Evolutionary conservation across 2,329 filamentous ascomycete genomes (phyloP).

Genomic region (Cladosporium sp.): DNA sequence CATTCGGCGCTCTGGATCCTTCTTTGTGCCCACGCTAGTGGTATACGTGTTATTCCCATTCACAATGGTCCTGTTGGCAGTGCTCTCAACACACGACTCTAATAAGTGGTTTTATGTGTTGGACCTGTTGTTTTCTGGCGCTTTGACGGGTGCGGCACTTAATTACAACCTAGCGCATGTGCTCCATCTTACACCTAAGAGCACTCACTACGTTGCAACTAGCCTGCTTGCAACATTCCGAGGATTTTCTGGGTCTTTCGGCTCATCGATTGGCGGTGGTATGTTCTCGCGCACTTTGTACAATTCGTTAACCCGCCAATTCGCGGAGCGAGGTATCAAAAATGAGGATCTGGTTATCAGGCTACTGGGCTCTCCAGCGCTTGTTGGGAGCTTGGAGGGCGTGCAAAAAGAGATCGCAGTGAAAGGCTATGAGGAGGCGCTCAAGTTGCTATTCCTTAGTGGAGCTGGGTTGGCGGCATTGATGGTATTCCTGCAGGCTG

Average conservation of each 20-base stretch:
- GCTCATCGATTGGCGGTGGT: slow-evolving; percentile 75
- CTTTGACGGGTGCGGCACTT: slow-evolving; percentile 69
- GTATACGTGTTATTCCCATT: slow-evolving; percentile 63
- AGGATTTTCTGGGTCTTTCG: slow-evolving; percentile 79
- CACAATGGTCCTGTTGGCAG: slow-evolving; percentile 59
- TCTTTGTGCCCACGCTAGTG: slow-evolving; percentile 57
- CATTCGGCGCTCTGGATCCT: slow-evolving; percentile 70
- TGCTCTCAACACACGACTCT: slow-evolving; percentile 55
- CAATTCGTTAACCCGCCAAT: slow-evolving; percentile 57
- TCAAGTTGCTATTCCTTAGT: slow-evolving; percentile 55
- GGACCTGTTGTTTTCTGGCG: slow-evolving; percentile 68
- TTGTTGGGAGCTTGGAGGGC: slow-evolving; percentile 53
- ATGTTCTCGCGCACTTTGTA: slow-evolving; percentile 67
- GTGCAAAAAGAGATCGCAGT: slow-evolving; percentile 54
- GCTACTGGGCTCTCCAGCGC: slow-evolving; percentile 59
- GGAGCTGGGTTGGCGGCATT: slow-evolving; percentile 51
- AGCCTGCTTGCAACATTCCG: slow-evolving; percentile 77
- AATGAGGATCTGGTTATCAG: slow-evolving; percentile 52
- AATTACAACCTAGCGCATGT: slow-evolving; percentile 83
- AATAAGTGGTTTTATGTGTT: slow-evolving; percentile 57
- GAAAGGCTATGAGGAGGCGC: slow-evolving; percentile 54
- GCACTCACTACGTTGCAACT: slow-evolving; percentile 72
- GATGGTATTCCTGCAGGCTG: slow-evolving; percentile 57
- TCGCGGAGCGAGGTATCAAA: slow-evolving; percentile 47
- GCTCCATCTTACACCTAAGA: slow-evolving; percentile 67